These are phyloP conservation scores for Fagus crenata DNA, from an alignment of 306 rosid species.

Conservation along the genomic window DNA sequence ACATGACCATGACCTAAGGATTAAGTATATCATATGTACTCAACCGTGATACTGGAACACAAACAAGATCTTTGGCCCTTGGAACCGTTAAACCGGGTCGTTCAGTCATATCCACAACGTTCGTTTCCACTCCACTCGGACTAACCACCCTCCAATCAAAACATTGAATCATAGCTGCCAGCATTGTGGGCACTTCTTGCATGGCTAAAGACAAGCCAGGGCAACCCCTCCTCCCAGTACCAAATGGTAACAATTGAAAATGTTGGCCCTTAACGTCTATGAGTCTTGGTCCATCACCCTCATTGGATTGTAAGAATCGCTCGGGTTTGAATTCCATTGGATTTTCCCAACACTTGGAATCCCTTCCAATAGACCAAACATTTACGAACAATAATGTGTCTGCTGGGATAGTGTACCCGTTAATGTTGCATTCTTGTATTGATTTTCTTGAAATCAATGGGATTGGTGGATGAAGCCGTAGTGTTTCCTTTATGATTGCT, in stretches of 20 bases:
- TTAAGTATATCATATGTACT: too few species aligned
- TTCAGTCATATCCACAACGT: constrained; percentile 37
- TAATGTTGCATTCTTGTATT: constrained; percentile 32
- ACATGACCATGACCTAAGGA: too few species aligned
- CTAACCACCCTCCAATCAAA: constrained; percentile 33
- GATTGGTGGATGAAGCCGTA: constrained; percentile 56
- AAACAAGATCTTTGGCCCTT: constrained; percentile 36
- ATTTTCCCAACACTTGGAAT: constrained; percentile 43
- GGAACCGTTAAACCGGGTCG: constrained; percentile 43
- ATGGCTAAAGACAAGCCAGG: too few species aligned
- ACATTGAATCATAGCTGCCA: too few species aligned
- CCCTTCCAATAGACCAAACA: constrained; percentile 51
- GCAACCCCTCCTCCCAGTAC: too few species aligned
- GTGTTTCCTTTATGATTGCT: constrained; percentile 50
- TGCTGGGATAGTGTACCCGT: constrained; percentile 36
- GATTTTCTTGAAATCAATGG: constrained; percentile 42
- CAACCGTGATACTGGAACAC: constrained; percentile 37
- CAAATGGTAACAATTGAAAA: constrained; percentile 48
- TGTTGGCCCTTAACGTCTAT: constrained; percentile 36
- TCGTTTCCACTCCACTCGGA: constrained; percentile 16
- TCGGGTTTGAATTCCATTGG: too few species aligned
- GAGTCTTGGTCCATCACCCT: too few species aligned
- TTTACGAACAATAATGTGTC: constrained; percentile 41
- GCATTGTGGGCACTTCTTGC: too few species aligned
- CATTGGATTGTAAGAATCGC: too few species aligned